phyloP scores from a whole-genome alignment of 192 early-diverging fungal genomes.

The Coemansia sp. region DNA sequence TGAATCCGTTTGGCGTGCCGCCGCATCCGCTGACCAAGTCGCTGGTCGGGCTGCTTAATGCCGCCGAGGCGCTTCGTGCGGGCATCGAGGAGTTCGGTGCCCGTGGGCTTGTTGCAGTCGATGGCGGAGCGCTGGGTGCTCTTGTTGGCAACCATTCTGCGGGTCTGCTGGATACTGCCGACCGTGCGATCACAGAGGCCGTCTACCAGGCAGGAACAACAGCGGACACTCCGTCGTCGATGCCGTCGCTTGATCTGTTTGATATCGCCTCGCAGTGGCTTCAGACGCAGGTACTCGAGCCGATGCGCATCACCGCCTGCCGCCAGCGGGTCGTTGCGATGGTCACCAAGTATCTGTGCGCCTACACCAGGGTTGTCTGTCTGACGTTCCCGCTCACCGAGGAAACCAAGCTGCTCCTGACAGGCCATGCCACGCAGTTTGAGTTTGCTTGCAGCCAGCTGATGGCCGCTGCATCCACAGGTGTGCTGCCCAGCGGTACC shows the following conservation, averaged over 20 bases:
- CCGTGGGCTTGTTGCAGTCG: constrained; percentile 9
- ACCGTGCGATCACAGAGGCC: constrained; percentile 5
- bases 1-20: constrained; percentile 11
- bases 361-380: constrained; percentile 14
- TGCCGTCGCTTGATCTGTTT: constrained; percentile 3
- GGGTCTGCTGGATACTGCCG: constrained; percentile 13
- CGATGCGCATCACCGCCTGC: constrained; percentile 4
- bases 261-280: constrained; percentile 32
- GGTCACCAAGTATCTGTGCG: constrained; percentile 13
- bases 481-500: neutral
- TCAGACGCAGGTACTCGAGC: constrained; percentile 27
- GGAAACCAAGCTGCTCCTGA: constrained; percentile 24
- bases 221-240: neutral
- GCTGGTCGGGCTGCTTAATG: constrained; percentile 23
- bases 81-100: constrained; percentile 12
- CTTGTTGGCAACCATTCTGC: constrained; percentile 11
- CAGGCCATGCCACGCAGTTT: constrained; percentile 30
- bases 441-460: constrained; percentile 48
- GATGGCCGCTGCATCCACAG: neutral
- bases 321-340: constrained; percentile 4
- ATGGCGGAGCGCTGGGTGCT: neutral
- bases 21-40: constrained; percentile 11
- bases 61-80: constrained; percentile 13
- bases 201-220: constrained; percentile 1
- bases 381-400: constrained; percentile 34